Evolutionary conservation across 768 basidiomycete genomes (phyloP), one percentile per base, ranked within the genome.

Genomic region (Peribolospora kevripleyi): DNA sequence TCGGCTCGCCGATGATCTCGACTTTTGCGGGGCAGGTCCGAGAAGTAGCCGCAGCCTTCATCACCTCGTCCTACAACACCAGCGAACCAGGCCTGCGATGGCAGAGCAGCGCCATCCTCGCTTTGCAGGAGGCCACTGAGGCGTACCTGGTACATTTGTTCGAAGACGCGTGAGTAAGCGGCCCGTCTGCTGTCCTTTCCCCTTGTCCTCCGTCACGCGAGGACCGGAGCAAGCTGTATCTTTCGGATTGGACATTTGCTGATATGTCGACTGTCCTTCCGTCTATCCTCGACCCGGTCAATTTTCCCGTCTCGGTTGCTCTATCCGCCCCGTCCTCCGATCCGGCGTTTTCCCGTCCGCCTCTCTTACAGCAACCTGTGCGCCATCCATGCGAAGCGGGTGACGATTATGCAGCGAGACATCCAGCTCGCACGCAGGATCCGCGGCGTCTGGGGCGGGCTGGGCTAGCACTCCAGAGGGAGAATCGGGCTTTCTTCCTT

Each of bases 401-500:
- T 97, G 4, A 98, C 91, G 5, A 81, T 95, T 62, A 95, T 95
- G 90, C 86, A 87, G 55, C 76, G 82, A 52, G 93, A 98, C 62
- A 90, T 98, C 56, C 91, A 95, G 63, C 79, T 98, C 53, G 93
- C 93, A 36, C 75, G 93, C 54, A 76, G 93, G 59, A 87, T 97
- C 72, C 78, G 91, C 51, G 91, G 91, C 3, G 79, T 81, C 49
- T 88, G 82, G 81, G 79, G 25, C 25, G 25, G 25, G 25, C 25
- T 25, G 25, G 79, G 25, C 25, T 25, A 25, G 25, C 25, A 25
- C 25, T 25, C 25, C 25, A 25, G 25, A 25, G 25, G 25, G 25
- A 25, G 25, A 25, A 25, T 25, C 25, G 25, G 25, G 25, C 25
- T 25, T 25, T 25, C 25, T 25, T 25, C 25, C 25, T 25, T 25